Base-by-base conservation (phyloP, 208 protist species). In the Acanthamoeba lugdunensis region DNA sequence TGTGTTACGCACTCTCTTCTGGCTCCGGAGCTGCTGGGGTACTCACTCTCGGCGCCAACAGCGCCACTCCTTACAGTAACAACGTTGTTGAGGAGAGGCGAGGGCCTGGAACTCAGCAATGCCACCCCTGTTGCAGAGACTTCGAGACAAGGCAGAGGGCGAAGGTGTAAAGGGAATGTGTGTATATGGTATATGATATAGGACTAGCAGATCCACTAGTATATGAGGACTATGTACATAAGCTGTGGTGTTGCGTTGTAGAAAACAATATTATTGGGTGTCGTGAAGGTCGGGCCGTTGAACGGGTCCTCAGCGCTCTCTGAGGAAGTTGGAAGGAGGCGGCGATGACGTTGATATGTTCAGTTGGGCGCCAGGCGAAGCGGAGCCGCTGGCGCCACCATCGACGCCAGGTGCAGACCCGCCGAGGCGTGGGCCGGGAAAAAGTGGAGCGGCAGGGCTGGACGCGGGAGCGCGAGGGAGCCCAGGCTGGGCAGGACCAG, bases 401-500 rank as follows among this genome's bases (percentile, higher is more conserved):
- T 5, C 8, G 65, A 71, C 7, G 23, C 23, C n/a, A 71, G 65
- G 11, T 71, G 65, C 4, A 71, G 6, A 2, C 65, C 65, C n/a
- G 61, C 54, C 2, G 65, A 14, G 7, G n/a, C 65, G 65, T 71
- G 28, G 65, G 11, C 65, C 0, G 23, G n/a, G 65, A 37, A 37
- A n/a, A 71, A 71, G 65, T 30, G 8, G 65, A 23, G 65, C 71
- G 71, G 71, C 18, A 81, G 41, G 30, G 71, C 71, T 0, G 79
- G 79, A 9, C 79, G 79, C 5, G 79, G 79, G 1, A 87, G 50
- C 4, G 21, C 50, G 7, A 87, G 79, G 3, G 79, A 87, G 28
- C 79, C 4, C 28, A 87, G 79, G 79, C 79, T 87, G 1, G 79
- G 79, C 50, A 87, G 79, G 0, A 81, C 28, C 25, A 81, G 71